Base-by-base conservation (phyloP, 1,284 basidiomycete genomes). In the Irpex sp. region DNA sequence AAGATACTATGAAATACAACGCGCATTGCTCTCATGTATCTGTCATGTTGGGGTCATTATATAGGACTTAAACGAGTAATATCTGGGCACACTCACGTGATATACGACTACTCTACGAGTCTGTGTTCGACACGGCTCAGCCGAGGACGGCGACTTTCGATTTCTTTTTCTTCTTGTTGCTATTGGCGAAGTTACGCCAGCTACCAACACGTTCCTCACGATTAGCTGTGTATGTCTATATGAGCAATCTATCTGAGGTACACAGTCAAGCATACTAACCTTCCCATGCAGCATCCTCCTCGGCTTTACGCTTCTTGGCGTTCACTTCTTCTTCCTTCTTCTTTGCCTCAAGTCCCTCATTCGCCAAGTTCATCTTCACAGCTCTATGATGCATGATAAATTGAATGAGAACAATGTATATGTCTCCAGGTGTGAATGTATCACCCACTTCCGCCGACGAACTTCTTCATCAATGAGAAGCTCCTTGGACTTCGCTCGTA, bases 291-390 rank as follows among this genome's bases (percentile, higher is more conserved):
- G 85, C 88, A 65, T 93, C 91, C 7, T 92, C 90, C 67, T 93
- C 90, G 2, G 82, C 90, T 69, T 93, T 93, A 61, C 90, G 82
- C 73, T 93, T 93, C 77, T 74, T 87, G 16, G 82, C 67, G 18
- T 78, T 73, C n/a, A 88, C 79, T 67, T 93, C 90, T 60, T 91
- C 90, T 61, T 93, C 90, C 72, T 93, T 93, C 78, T 88, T 90
- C 66, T 84, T 81, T 8, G 91, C 91, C 70, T 93, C 90, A 3
- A 91, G 75, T 12, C 90, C 91, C 73, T 93, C 91, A 67, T 93
- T 93, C 3, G 91, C 91, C 56, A 93, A 74, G 69, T 92, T 92
- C 86, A 92, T 86, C 77, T 93, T 93, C 66, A 92, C 75, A 2
- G 90, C 90, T 69, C 90, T 33, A 7, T 92, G 63, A n/a, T 58